phyloP scores from a whole-genome alignment of 352 stramenopile genomes.

The Globisporangium carolinianum region DNA sequence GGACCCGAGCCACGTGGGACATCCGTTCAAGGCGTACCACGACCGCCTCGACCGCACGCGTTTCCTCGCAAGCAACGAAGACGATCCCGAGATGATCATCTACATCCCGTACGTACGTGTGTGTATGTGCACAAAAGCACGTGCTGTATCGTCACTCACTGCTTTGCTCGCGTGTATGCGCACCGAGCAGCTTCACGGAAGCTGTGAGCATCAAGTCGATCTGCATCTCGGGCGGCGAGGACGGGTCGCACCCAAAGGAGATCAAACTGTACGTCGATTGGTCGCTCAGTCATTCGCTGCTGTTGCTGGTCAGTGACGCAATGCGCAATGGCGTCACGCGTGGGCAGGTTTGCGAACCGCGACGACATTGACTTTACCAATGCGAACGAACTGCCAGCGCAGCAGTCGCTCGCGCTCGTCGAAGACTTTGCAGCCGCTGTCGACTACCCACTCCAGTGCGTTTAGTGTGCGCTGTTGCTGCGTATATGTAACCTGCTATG shows the following conservation, averaged over 20 bases:
- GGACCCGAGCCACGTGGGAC: constrained; percentile 42
- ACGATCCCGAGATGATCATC: constrained; percentile 80
- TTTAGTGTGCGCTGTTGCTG: neutral
- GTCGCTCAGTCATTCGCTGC: neutral
- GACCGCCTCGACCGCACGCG: constrained; percentile 58
- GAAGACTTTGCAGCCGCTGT: constrained; percentile 59
- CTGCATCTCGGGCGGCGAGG: constrained; percentile 71
- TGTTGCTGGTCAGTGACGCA: neutral
- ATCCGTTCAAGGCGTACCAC: constrained; percentile 83
- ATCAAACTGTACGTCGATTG: constrained; percentile 59
- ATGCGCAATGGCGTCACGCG: neutral
- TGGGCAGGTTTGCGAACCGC: constrained; percentile 59
- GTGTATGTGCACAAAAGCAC: neutral
- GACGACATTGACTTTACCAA: constrained; percentile 87
- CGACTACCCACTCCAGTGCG: constrained; percentile 77
- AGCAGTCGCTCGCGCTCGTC: constrained; percentile 71
- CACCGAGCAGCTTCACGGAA: constrained; percentile 60
- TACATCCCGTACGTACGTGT: constrained; percentile 53
- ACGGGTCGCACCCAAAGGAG: constrained; percentile 72
- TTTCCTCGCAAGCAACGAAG: constrained; percentile 70
- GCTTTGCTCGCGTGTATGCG: too few relatives aligned
- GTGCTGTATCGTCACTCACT: neutral
- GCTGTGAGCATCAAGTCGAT: constrained; percentile 86
- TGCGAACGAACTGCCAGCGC: constrained; percentile 58
- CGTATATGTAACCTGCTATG: neutral